Base-by-base conservation (phyloP, 768 basidiomycete genomes). In the Amanita pallidorosea region DNA sequence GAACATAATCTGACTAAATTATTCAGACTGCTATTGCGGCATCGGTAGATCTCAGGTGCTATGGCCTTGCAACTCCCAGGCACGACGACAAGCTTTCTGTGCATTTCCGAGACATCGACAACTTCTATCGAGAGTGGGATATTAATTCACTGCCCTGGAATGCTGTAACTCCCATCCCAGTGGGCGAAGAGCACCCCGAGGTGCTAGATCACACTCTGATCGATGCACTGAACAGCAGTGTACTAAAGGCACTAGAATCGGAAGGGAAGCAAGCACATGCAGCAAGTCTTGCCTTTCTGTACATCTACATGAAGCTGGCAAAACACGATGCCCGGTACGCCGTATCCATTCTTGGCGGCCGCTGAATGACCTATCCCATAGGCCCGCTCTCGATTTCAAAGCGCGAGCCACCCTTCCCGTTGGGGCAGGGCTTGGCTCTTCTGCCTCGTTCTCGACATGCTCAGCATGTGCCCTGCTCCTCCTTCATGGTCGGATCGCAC, bases 391-490 rank as follows among this genome's bases (percentile, higher is more conserved):
- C 65, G 81, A 85, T 56, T 85, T 95, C 63, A 75, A 82, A 20
- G 79, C 84, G 35, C 89, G 95, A 42, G 84, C 91, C 31, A 88
- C 90, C 20, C 76, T 98, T 5, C 96, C 96, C 25, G 83, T 98
- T 52, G 87, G 90, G 7, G 96, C 96, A 13, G 96, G 96, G 42
- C 83, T 98, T 45, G 96, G 96, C 20, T 98, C 95, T 11, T 96
- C 93, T 18, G 96, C 96, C 6, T 91, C 96, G 20, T 97, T 85
- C 70, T 97, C 94, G 3, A 80, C 83, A 17, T 96, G 94, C 62
- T 70, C 85, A 41, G 82, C 92, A 8, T 83, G 88, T 1, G 72
- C 88, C 5, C 72, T 95, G 40, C 77, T 97, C 34, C 74, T 94
- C 44, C 73, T 86, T 12, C 80, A 88, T 62, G 70, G 74, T 43